Base-by-base conservation (phyloP, 805 yeast species). In the Diddensiella transvaalensis region DNA sequence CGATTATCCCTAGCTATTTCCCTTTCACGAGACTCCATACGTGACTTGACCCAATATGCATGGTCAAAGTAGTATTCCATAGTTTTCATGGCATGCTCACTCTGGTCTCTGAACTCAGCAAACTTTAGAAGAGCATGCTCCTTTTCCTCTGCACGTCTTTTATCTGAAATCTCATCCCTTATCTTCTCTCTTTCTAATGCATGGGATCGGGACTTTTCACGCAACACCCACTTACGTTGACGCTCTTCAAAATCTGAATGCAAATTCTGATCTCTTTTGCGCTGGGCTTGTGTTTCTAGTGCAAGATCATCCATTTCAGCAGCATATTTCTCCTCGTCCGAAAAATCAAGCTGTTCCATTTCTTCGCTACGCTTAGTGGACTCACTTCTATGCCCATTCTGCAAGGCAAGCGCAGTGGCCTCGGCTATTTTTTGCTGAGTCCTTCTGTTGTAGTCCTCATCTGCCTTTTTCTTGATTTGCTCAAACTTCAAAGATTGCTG, bases 141-240 rank as follows among this genome's bases (percentile, higher is more conserved):
- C 15, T 44, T 40, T 2, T 41, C 47, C 11, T 36, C 33, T 29
- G 40, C 43, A 10, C 49, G 15, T 3, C 42, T 24, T 1, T 38
- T 24, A 10, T 50, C 55, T n/a, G 30, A 22, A 19, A 40, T 45
- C 21, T 42, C 35, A 15, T 51, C 57, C 19, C 55, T 36, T 19
- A 35, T 38, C 21, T 44, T 26, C 35, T 59, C 60, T 11, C 58
- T 44, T 24, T 53, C 53, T 22, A 55, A 35, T 6, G 63, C 61
- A n/a, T 45, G 36, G 3, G 49, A 40, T 67, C 73, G 53, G 63
- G 66, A 62, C 62, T 37, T 73, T 71, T 24, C 61, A 66, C 73
- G 39, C 73, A 52, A 2, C 67, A 62, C 22, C 78, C 59, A 47
- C 62, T 65, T 26, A 59, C 63, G 18, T 69, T 65, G 22, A 67